These are phyloP conservation scores for Globisporangium recalcitrans DNA, from an alignment of 352 stramenopile species.

Conservation along the genomic window DNA sequence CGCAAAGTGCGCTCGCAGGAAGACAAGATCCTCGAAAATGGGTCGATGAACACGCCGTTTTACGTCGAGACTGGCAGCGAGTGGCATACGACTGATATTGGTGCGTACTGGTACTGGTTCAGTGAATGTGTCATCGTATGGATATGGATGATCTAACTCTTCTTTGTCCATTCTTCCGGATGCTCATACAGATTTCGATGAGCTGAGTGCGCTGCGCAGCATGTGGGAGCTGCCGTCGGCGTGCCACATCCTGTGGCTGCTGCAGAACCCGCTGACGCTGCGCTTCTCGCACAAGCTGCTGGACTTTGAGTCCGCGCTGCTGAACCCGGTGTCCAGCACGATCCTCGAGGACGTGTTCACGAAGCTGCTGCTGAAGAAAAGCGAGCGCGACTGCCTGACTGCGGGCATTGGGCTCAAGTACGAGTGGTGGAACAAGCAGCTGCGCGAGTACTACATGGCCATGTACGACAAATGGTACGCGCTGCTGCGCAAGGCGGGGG, in stretches of 20 bases:
- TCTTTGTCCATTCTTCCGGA: too few relatives aligned
- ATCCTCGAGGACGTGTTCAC: conserved; percentile 84
- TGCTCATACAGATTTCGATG: conserved; percentile 59
- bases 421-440: conserved; percentile 86
- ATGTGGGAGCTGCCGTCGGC: conserved; percentile 76
- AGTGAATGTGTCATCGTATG: not conserved
- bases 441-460: conserved; percentile 76
- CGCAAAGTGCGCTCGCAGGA: conserved; percentile 50
- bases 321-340: conserved; percentile 62
- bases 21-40: conserved; percentile 58
- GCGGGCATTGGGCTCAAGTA: conserved; percentile 80
- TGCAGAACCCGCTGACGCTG: conserved; percentile 75
- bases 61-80: conserved; percentile 64
- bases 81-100: conserved; percentile 61
- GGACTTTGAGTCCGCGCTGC: conserved; percentile 77
- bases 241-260: conserved; percentile 80
- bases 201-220: conserved; percentile 47
- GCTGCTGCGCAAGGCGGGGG: conserved; percentile 64
- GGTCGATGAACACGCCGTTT: conserved; percentile 50
- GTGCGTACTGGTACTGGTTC: conserved; percentile 5
- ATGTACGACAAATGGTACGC: conserved; percentile 83
- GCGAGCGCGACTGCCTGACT: conserved; percentile 66
- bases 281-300: conserved; percentile 72
- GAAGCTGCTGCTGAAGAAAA: conserved; percentile 82
- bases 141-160: not conserved